Percentiles rank a stretch among this genome's conserved stretches.
These are phyloP conservation scores for Zizania palustris DNA, from an alignment of 202 grass and related monocot genomes.

Conservation along the genomic window DNA sequence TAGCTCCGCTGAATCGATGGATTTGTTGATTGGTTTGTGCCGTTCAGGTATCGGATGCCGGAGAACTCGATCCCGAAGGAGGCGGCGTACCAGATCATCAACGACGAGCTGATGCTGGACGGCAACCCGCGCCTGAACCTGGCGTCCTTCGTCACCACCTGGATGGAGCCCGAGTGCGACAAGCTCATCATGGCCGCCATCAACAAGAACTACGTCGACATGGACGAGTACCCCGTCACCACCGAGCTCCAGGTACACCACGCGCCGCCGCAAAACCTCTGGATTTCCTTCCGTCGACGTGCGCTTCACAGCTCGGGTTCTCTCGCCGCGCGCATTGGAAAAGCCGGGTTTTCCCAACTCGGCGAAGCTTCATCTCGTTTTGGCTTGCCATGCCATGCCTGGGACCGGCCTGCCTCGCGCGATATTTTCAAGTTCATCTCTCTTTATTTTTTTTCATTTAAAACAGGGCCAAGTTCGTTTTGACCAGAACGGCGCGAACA, in stretches of 20 bases:
- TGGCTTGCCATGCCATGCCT: too few relatives aligned
- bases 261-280: too few relatives aligned
- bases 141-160: conserved; percentile 92
- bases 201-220: conserved; percentile 99
- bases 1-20: background rate
- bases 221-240: conserved; percentile 98
- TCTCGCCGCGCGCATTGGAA: too few relatives aligned
- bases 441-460: too few relatives aligned
- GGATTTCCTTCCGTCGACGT: too few relatives aligned
- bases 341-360: too few relatives aligned
- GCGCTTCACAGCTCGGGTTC: too few relatives aligned
- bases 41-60: conserved; percentile 75
- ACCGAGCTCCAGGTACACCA: conserved; percentile 82
- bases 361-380: too few relatives aligned
- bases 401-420: too few relatives aligned
- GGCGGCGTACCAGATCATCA: conserved; percentile 99
- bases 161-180: conserved; percentile 99
- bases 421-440: too few relatives aligned
- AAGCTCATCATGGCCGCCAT: conserved; percentile 91
- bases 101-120: conserved; percentile 99
- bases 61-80: conserved; percentile 96
- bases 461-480: too few relatives aligned
- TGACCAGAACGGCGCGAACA: too few relatives aligned
- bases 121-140: conserved; percentile 96
- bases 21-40: background rate